These are phyloP conservation scores for Centrapalus pauciflorus DNA, from an alignment of 129 eudicot species.

Conservation along the genomic window DNA sequence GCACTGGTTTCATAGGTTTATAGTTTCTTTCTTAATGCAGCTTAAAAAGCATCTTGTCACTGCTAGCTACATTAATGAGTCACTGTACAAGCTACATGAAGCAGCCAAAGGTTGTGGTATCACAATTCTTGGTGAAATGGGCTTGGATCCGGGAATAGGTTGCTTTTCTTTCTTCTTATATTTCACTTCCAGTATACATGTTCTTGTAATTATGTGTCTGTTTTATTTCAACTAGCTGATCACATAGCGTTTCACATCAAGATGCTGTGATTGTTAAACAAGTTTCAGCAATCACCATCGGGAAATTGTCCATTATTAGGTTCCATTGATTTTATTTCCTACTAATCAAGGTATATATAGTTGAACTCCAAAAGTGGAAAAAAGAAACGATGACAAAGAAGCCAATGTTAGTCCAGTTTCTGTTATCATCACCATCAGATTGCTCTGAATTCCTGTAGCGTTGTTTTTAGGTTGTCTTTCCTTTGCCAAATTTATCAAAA, in stretches of 20 bases:
- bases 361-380: neutral
- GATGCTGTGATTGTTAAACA: neutral
- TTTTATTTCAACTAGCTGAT: constrained; percentile 11
- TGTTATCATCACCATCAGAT: neutral
- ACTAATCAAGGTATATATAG: neutral
- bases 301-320: neutral
- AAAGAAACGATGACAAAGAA: too few relatives aligned
- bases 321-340: neutral
- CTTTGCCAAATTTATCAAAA: neutral
- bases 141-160: constrained; percentile 99
- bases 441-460: neutral
- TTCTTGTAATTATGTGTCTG: neutral
- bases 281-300: neutral
- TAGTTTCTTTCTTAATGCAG: constrained; percentile 43
- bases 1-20: neutral
- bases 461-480: neutral
- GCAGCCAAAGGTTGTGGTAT: constrained; percentile 70
- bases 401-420: neutral
- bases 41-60: constrained; percentile 84
- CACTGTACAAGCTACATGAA: constrained; percentile 72
- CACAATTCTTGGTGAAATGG: constrained; percentile 97
- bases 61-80: constrained; percentile 87
- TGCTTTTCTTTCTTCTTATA: constrained; percentile 7
- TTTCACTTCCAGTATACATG: neutral
- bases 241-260: neutral